Base-by-base conservation (phyloP, 805 yeast species). In the Vanderwaltozyma verrucispora region DNA sequence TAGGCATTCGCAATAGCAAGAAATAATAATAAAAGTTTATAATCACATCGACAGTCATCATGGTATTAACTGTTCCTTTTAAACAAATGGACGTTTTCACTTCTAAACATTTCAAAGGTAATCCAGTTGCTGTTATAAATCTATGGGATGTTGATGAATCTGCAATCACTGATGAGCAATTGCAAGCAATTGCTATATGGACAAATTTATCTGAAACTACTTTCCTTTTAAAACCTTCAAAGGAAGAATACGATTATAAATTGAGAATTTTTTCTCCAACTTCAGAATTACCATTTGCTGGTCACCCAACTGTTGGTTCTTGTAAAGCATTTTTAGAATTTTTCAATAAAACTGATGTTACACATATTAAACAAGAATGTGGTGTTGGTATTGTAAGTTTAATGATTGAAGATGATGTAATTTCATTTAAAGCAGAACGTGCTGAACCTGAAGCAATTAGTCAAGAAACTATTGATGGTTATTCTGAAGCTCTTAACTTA, bases 281-380 rank as follows among this genome's bases (percentile, higher is more conserved):
- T 2, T 29, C 32, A 3, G 80, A 75, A 45, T 48, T 75, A 18
- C 77, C 77, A 7, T 75, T 75, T 59, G 80, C 82, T 1, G 81
- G 82, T 5, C 81, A 75, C 45, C 82, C 81, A 3, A 75, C 78
- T 0, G 45, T 75, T 24, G 81, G 80, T 4, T 57, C 75, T 1
- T 64, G 69, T 32, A 59, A 53, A 47, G 75, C 75, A 1, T 57
- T 61, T n/a, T 36, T 69, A 16, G 70, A 71, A 42, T 56, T 59
- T 15, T 54, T 63, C 4, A 51, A 46, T 2, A 54, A 57, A 7
- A 42, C 39, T 5, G 26, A 32, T 20, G 45, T 49, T 11, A 12
- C 26, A 19, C 58, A 60, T 2, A 30, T 68, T 5, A 38, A 53
- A 18, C 76, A 71, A 49, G 68, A 72, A 41, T 72, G 77, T 47